Evolutionary conservation across 495 filamentous ascomycete species (phyloP), one percentile per base, ranked within the genome.

Genomic region (Tuber melanosporum): DNA sequence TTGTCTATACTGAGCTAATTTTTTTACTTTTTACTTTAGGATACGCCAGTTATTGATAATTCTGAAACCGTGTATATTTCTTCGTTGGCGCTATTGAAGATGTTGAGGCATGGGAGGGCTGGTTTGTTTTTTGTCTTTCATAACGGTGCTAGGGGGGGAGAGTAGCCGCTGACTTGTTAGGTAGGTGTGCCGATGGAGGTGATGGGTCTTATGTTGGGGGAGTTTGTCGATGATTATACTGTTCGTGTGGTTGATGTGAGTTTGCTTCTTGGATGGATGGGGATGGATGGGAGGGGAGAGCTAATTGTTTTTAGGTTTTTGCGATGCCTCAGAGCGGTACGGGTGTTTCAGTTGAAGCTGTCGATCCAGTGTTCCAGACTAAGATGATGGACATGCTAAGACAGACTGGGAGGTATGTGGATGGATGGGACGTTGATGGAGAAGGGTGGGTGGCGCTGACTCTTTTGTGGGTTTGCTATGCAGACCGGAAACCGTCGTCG

Each of bases 361-460:
- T 99, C 78, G 95, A 99, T 84, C 76, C 94, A 41, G 96, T 98
- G 20, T 99, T 99, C 85, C 95, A 99, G 87, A 96, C 92, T 79
- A 98, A 97, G 87, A 99, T 99, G 95, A 98, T 99, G 96, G 95
- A 99, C 84, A 98, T 98, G 94, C 88, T 99, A 79, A 89, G 92
- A 82, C 95, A 99, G 87, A 99, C 95, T 22, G 95, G 95, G 85
- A 89, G 94, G 94, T 97, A 88, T 77, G 91, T 74, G 3, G 22
- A 72, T 82, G 43, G 71, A 32, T 73, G 41, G 44, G 36, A 76
- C 42, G 36, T 52, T 62, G 62, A 36, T 69, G 71, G 41, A 43
- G 57, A n/a, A 17, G 6, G 72, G 36, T 71, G 49, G 46, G 57
- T 46, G 41, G 44, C 47, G 44, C 71, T 70, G 44, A 74, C 43